Evolutionary conservation across 768 basidiomycete species (phyloP).

Genomic region (Tylopilus plumbeoviolaceoides): DNA sequence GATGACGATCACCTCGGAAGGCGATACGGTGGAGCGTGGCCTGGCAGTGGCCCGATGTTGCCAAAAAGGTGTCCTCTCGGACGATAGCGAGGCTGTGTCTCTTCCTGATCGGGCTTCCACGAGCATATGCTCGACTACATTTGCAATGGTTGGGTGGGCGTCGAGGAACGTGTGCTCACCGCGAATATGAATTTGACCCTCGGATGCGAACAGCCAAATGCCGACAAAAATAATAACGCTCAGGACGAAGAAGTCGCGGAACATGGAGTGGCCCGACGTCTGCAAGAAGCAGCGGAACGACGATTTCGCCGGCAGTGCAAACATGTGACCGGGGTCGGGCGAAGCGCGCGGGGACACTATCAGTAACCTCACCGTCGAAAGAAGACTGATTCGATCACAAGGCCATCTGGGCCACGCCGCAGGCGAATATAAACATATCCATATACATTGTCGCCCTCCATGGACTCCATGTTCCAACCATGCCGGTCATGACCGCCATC

Average conservation of each 20-base stretch:
- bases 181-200: too few species aligned
- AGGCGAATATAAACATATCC: too few species aligned
- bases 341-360: background rate
- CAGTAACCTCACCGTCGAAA: background rate
- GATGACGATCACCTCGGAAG: conserved; percentile 8
- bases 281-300: background rate
- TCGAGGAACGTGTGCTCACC: background rate
- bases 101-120: background rate
- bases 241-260: background rate
- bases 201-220: too few species aligned
- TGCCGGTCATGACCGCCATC: too few species aligned
- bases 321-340: background rate
- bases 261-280: background rate
- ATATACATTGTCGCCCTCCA: too few species aligned
- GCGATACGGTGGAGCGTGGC: conserved; percentile 5
- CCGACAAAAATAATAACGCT: background rate
- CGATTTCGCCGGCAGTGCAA: background rate
- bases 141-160: background rate
- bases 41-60: background rate
- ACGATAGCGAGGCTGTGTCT: background rate
- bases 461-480: too few species aligned
- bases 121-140: background rate
- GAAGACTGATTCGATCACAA: too few species aligned
- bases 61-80: background rate
- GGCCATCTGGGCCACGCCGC: too few species aligned